Evolutionary conservation across 371 early-diverging fungal genomes (phyloP), one percentile per base, ranked within the genome.

Genomic region (Mortierella sp.): DNA sequence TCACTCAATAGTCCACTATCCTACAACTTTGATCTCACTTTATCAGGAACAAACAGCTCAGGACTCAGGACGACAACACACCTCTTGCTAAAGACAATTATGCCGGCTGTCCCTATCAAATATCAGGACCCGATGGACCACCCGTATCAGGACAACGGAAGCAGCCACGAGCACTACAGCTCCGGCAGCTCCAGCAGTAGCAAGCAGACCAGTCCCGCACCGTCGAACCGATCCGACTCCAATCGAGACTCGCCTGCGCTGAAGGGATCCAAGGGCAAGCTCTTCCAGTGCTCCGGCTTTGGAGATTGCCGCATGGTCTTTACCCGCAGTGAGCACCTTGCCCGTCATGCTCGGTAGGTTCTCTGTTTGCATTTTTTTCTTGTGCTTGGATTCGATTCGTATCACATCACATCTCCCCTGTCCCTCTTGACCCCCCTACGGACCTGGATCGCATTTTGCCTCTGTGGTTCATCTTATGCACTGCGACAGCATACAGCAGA

Each of bases 231-330:
- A 63, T 73, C 82, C 29, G 66, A 67, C 67, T 76, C 81, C 11
- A 80, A 47, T 40, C 69, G 71, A 26, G 69, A 64, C 34, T 75
- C 74, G 11, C 77, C 77, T 16, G 63, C 71, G 1, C 66, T 68
- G 34, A 81, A 74, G 50, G 67, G 68, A 47, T n/a, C 81, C 43
- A 77, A 77, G 39, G 83, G 77, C 50, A 84, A 83, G 58, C 76
- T 87, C 26, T 89, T 88, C 66, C 87, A 85, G 53, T 89, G 89
- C 47, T 84, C 87, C 4, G 89, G 88, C 8, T 87, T 77, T 76
- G 88, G 89, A 47, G 85, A 87, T 66, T 89, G 89, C 40, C 77
- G 86, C 40, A 89, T 89, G 89, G 89, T 87, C 9, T 89, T 89
- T 71, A 87, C 89, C 22, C 80, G 89, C 22, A 86, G 86, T 64